Evolutionary conservation across 352 stramenopile species (phyloP).

Genomic region (Globisporangium carolinianum): DNA sequence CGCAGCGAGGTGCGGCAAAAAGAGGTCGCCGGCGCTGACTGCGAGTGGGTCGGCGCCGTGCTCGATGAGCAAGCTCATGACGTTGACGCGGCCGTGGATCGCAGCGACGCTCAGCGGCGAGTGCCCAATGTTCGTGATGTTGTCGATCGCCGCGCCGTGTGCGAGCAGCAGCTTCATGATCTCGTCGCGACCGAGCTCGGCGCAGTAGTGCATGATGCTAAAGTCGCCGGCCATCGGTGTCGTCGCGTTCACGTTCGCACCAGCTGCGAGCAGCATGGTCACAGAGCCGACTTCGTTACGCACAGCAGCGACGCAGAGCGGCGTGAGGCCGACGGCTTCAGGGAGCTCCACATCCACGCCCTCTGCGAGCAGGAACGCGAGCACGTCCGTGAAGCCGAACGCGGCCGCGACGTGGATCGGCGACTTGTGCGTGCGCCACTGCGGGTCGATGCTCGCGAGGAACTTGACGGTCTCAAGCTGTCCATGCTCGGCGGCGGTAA

Average conservation of each 20-base stretch:
- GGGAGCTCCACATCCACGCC: slow-evolving; percentile 1
- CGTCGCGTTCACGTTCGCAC: slow-evolving; percentile 1
- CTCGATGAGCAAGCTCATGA: slow-evolving; percentile 15
- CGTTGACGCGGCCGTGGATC: slow-evolving; percentile 18
- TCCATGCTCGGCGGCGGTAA: slow-evolving; percentile 11
- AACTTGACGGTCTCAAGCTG: slow-evolving; percentile 7
- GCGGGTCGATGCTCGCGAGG: slow-evolving; percentile 1
- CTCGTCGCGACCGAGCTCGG: slow-evolving; percentile 6
- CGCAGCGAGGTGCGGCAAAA: slow-evolving; percentile 2
- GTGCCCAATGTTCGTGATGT: background rate
- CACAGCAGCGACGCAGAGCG: slow-evolving; percentile 6
- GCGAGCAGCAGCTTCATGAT: slow-evolving; percentile 1
- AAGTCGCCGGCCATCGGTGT: background rate
- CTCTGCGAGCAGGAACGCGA: slow-evolving; percentile 3
- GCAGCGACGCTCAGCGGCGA: slow-evolving; percentile 15
- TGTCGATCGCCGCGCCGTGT: background rate
- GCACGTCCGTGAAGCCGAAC: slow-evolving; percentile 6
- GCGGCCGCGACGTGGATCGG: slow-evolving; percentile 9
- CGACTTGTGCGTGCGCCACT: slow-evolving; percentile 5
- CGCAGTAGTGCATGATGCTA: slow-evolving; percentile 10
- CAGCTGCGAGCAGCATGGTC: slow-evolving; percentile 1
- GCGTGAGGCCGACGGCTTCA: slow-evolving; percentile 4
- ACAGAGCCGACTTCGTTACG: background rate
- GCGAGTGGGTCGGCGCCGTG: slow-evolving; percentile 6
- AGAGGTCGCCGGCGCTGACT: background rate